A percentile compares a stretch with the other conserved stretches of the same genome.
phyloP scores from a whole-genome alignment of 225 moss, liverwort and hornwort genomes.

The Physcomitrellopsis africana region DNA sequence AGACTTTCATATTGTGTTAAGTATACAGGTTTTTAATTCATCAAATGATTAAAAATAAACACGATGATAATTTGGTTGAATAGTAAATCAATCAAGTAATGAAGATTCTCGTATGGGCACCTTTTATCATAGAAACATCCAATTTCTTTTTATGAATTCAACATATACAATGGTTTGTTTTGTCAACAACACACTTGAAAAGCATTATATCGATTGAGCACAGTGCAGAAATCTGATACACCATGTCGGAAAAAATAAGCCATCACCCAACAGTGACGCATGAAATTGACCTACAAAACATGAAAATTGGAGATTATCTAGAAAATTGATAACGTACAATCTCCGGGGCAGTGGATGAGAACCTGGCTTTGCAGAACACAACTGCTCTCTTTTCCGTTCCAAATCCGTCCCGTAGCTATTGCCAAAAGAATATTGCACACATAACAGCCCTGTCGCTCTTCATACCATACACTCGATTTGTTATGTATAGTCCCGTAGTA shows the following conservation, averaged over 20 bases:
- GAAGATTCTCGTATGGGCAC: too few species aligned
- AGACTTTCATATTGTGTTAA: too few species aligned
- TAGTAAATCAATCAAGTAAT: too few species aligned
- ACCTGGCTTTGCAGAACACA: conserved; percentile 39
- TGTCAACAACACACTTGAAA: too few species aligned
- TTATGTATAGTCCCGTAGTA: conserved; percentile 52
- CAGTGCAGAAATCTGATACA: too few species aligned
- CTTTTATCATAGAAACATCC: too few species aligned
- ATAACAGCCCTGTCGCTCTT: conserved; percentile 20
- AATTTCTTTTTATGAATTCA: too few species aligned
- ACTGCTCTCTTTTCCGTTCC: conserved; percentile 29
- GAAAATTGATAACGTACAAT: conserved; percentile 44
- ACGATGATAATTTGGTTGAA: too few species aligned
- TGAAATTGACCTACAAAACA: background rate
- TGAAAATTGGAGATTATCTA: conserved; percentile 9
- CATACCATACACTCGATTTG: conserved; percentile 48
- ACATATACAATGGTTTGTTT: too few species aligned
- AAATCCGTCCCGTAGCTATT: conserved; percentile 30
- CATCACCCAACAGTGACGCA: background rate
- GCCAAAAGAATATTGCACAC: conserved; percentile 41
- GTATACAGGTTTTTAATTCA: too few species aligned
- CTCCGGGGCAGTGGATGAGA: conserved; percentile 33
- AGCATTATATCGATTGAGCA: too few species aligned
- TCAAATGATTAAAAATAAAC: too few species aligned
- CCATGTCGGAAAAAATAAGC: background rate